Evolutionary conservation across 2,329 filamentous ascomycete genomes (phyloP).

Genomic region (Zymoseptoria tritici): DNA sequence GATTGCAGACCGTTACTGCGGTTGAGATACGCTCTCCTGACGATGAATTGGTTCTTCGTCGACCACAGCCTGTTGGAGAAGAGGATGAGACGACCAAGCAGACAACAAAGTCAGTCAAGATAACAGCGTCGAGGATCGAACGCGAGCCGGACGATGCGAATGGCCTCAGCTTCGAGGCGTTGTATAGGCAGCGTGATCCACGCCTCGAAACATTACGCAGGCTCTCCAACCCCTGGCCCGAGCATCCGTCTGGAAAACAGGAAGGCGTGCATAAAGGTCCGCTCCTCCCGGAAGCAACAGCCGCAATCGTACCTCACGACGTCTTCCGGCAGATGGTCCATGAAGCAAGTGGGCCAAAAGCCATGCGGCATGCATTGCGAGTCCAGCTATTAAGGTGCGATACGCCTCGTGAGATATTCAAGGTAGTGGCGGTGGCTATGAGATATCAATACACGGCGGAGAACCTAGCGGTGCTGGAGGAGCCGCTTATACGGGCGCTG

Average conservation of each 20-base stretch:
- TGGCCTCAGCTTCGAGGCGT: slow-evolving; percentile 14
- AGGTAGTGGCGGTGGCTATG: slow-evolving; percentile 27
- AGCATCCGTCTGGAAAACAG: slow-evolving; percentile 3
- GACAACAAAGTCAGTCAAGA: background rate
- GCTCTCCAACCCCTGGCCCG: slow-evolving; percentile 24
- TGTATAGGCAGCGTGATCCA: slow-evolving; percentile 17
- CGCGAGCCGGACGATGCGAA: slow-evolving; percentile 2
- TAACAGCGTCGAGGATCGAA: background rate
- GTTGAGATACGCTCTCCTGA: background rate
- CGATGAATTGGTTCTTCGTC: background rate
- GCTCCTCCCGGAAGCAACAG: slow-evolving; percentile 11
- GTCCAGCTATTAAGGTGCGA: slow-evolving; percentile 26
- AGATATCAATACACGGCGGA: slow-evolving; percentile 12
- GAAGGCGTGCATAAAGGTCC: background rate
- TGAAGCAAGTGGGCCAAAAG: slow-evolving; percentile 13
- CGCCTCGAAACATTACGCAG: slow-evolving; percentile 17
- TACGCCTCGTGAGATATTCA: slow-evolving; percentile 24
- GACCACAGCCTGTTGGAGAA: background rate
- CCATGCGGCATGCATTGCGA: slow-evolving; percentile 19
- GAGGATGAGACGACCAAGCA: background rate
- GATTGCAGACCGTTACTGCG: background rate
- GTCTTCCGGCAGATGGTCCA: slow-evolving; percentile 20
- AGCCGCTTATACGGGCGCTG: slow-evolving; percentile 26
- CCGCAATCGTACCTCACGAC: slow-evolving; percentile 17
- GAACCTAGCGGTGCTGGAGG: slow-evolving; percentile 19